phyloP scores from a whole-genome alignment of 2,329 filamentous ascomycete genomes.

The Penicillium sp. region DNA sequence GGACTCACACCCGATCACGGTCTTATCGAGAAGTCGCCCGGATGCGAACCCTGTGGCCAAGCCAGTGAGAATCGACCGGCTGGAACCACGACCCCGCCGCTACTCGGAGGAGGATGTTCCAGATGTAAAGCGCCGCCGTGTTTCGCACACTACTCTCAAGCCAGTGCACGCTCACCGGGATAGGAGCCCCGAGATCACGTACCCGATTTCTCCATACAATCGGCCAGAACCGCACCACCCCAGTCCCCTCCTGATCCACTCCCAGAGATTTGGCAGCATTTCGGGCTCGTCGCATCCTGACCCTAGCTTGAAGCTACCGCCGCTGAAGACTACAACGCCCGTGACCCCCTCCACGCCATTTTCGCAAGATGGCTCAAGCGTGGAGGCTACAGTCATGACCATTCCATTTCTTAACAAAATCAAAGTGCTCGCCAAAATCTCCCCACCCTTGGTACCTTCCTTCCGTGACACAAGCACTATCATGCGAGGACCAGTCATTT shows the following conservation, averaged over 20 bases:
- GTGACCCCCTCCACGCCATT: conserved; percentile 28
- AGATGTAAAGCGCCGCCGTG: conserved; percentile 61
- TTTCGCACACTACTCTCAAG: conserved; percentile 41
- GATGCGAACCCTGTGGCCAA: conserved; percentile 24
- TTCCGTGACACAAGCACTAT: conserved; percentile 29
- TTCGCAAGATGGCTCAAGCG: conserved; percentile 39
- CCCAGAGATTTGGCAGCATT: conserved; percentile 41
- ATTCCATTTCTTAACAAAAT: conserved; percentile 73
- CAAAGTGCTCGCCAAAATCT: conserved; percentile 68
- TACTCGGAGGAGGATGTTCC: conserved; percentile 40
- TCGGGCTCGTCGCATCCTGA: conserved; percentile 40
- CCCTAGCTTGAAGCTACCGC: conserved; percentile 51
- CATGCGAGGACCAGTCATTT: conserved; percentile 72
- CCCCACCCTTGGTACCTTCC: conserved; percentile 56
- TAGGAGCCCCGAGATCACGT: conserved; percentile 38
- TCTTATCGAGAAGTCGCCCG: conserved; percentile 20
- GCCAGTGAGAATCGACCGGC: conserved; percentile 24
- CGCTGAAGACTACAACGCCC: conserved; percentile 45
- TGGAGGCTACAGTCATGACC: conserved; percentile 69
- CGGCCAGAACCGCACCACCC: conserved; percentile 32
- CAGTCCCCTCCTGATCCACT: conserved; percentile 52
- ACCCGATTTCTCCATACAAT: conserved; percentile 43
- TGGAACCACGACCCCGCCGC: conserved; percentile 24
- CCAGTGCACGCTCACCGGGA: conserved; percentile 35
- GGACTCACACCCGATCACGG: conserved; percentile 28